These are phyloP conservation scores for Ceratobasidium sp. DNA, from an alignment of 1,284 basidiomycete genomes.

Conservation along the genomic window DNA sequence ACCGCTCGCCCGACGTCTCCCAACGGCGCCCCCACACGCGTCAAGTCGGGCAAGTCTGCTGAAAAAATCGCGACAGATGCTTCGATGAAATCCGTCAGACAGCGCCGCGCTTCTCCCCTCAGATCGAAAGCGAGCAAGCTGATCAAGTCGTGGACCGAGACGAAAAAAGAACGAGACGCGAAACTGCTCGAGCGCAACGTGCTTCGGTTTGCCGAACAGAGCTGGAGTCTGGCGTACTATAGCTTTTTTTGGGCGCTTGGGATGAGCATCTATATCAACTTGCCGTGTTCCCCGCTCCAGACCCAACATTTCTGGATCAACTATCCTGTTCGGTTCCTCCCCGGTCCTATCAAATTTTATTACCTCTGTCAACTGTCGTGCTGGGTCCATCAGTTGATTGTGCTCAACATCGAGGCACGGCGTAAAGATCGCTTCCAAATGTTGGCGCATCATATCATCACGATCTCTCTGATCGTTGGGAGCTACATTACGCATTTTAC, in stretches of 20 bases:
- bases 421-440: slow-evolving; percentile 95
- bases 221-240: slow-evolving; percentile 89
- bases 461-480: slow-evolving; percentile 76
- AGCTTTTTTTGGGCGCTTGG: slow-evolving; percentile 78
- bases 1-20: slow-evolving; percentile 1
- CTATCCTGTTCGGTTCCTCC: slow-evolving; percentile 85
- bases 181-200: slow-evolving; percentile 69
- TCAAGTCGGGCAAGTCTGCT: slow-evolving; percentile 50
- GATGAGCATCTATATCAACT: slow-evolving; percentile 81
- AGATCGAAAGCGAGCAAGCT: neutral
- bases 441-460: slow-evolving; percentile 95
- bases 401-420: slow-evolving; percentile 92
- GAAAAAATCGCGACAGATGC: slow-evolving; percentile 41
- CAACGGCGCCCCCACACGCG: neutral
- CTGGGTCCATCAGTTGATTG: slow-evolving; percentile 91
- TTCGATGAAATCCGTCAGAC: neutral
- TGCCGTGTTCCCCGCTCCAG: slow-evolving; percentile 75
- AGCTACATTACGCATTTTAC: slow-evolving; percentile 90
- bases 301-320: slow-evolving; percentile 78
- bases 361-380: slow-evolving; percentile 93
- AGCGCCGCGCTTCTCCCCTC: neutral
- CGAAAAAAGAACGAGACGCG: slow-evolving; percentile 48
- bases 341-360: slow-evolving; percentile 86
- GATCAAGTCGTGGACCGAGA: slow-evolving; percentile 21
- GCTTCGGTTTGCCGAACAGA: slow-evolving; percentile 92